Conservation (phyloP, 1,139 yeast genomes). For the Geotrichum fermentans region DNA sequence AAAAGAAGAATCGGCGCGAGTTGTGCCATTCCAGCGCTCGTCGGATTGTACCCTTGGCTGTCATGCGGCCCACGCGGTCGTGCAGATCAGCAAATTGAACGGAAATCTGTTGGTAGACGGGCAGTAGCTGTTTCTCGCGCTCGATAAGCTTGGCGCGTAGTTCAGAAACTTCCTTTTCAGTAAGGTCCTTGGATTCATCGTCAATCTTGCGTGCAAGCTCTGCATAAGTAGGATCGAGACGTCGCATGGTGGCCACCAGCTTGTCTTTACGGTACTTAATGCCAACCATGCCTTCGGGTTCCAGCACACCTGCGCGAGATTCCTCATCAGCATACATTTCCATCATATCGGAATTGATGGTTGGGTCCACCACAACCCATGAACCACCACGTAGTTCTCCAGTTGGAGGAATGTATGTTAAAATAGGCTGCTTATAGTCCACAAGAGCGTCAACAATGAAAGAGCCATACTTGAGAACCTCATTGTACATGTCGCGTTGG, state of each 20-base stretch:
- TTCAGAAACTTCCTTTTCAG: conserved; percentile 62
- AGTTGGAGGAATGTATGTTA: conserved; percentile 94
- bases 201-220: conserved; percentile 57
- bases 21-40: conserved; percentile 81
- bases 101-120: conserved; percentile 86
- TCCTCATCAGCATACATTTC: conserved; percentile 98
- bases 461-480: conserved; percentile 93
- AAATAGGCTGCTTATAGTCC: conserved; percentile 92
- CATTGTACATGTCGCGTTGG: conserved; percentile 98
- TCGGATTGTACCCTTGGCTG: conserved; percentile 86
- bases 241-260: conserved; percentile 78
- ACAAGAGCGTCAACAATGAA: conserved; percentile 95
- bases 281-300: conserved; percentile 99
- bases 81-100: conserved; percentile 97
- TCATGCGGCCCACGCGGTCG: conserved; percentile 96
- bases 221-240: conserved; percentile 75
- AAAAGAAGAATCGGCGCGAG: conserved; percentile 94
- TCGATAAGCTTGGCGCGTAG: conserved; percentile 62
- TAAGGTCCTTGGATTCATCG: conserved; percentile 43
- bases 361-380: conserved; percentile 99
- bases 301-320: conserved; percentile 95
- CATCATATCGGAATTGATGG: conserved; percentile 95
- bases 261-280: conserved; percentile 94
- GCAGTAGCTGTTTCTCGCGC: conserved; percentile 76
- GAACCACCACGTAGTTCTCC: conserved; percentile 99